Percentiles rank a stretch among this genome's conserved stretches.
Conservation (phyloP, 306 rosid species). For the Canavalia gladiata region DNA sequence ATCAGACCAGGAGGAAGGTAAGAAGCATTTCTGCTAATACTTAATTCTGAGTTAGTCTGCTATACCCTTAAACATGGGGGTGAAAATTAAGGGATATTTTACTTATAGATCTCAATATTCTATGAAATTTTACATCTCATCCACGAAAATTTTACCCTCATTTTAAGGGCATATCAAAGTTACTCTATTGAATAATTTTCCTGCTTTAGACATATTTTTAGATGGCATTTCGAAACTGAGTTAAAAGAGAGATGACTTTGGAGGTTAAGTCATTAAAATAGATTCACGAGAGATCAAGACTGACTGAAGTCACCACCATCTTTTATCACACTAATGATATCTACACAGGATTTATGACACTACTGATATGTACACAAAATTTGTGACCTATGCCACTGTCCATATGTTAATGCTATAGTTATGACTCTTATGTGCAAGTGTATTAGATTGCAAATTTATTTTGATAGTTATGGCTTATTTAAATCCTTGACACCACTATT, state of each 20-base stretch:
- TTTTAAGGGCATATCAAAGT: slow-evolving; percentile 15
- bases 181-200: background rate
- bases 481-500: slow-evolving; percentile 19
- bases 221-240: slow-evolving; percentile 35
- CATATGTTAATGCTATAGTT: slow-evolving; percentile 14
- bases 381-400: too few species aligned
- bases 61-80: slow-evolving; percentile 19
- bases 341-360: background rate
- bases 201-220: slow-evolving; percentile 27
- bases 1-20: slow-evolving; percentile 97
- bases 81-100: background rate
- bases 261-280: slow-evolving; percentile 20
- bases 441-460: background rate
- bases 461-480: background rate
- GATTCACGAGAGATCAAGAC: slow-evolving; percentile 8
- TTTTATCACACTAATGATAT: background rate
- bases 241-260: slow-evolving; percentile 4
- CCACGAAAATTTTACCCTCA: background rate
- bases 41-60: slow-evolving; percentile 9
- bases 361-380: too few species aligned
- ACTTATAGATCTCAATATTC: background rate
- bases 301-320: slow-evolving; percentile 1
- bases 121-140: background rate
- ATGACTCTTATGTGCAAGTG: too few species aligned
- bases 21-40: slow-evolving; percentile 36